These are phyloP conservation scores for Cucurbita pepo DNA, from an alignment of 306 rosid genomes.

Conservation along the genomic window DNA sequence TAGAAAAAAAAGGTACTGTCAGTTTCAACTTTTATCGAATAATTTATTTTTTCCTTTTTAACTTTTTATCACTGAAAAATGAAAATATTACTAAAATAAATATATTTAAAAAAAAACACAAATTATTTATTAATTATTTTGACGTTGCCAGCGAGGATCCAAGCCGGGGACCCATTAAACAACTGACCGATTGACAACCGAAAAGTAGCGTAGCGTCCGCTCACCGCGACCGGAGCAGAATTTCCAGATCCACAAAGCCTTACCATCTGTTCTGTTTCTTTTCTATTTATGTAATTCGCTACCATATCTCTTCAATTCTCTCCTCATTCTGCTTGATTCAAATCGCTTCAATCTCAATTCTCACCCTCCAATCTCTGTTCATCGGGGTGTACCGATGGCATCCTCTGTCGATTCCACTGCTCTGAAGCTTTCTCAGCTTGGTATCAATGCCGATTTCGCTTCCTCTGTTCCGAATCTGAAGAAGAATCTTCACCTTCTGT, in stretches of 20 bases:
- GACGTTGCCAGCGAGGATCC: background rate
- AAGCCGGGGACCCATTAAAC: background rate
- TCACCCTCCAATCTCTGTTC: background rate
- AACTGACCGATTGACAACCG: background rate
- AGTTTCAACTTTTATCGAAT: too few species aligned
- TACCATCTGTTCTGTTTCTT: background rate
- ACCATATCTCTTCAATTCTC: background rate
- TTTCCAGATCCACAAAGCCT: background rate
- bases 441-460: conserved; percentile 22
- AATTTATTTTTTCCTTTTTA: too few species aligned
- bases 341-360: background rate
- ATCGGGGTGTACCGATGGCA: background rate
- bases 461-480: conserved; percentile 30
- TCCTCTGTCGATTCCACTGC: background rate
- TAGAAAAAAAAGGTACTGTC: too few species aligned
- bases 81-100: too few species aligned
- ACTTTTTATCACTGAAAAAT: too few species aligned
- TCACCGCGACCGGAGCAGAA: background rate
- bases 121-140: too few species aligned
- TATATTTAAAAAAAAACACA: too few species aligned
- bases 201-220: conserved; percentile 2
- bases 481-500: conserved; percentile 37
- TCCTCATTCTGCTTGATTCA: background rate
- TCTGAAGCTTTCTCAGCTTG: conserved; percentile 20
- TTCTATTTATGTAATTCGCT: background rate